Evolutionary conservation across 495 filamentous ascomycete species (phyloP).

Genomic region (Aspergillus conjunctus): DNA sequence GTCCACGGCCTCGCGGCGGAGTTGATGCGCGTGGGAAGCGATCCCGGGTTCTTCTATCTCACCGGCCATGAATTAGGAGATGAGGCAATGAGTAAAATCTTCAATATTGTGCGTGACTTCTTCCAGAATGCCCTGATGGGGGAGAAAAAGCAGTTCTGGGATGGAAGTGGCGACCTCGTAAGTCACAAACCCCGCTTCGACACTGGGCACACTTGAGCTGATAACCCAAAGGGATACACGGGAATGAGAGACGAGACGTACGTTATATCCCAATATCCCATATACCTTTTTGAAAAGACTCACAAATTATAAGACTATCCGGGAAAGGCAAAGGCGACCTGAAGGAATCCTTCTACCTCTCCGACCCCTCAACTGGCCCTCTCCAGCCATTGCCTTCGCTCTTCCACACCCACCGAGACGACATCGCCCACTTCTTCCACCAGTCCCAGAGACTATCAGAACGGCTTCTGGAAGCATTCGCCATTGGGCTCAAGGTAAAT

Average conservation of each 20-base stretch:
- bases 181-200: neutral
- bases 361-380: neutral
- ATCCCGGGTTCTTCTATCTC: conserved; percentile 1
- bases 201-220: neutral
- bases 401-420: neutral
- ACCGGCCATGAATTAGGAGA: neutral
- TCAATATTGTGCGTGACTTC: neutral
- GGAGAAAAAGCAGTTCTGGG: conserved; percentile 3
- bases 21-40: neutral
- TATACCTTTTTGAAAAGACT: too few relatives aligned
- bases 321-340: neutral
- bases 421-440: conserved; percentile 2
- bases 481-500: neutral
- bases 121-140: neutral
- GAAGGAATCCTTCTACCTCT: neutral
- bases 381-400: neutral
- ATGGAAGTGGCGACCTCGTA: neutral
- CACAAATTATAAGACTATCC: neutral
- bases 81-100: neutral
- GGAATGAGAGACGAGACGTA: conserved; percentile 1
- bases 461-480: neutral
- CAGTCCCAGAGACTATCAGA: neutral
- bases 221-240: neutral
- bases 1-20: neutral
- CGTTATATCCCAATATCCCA: neutral